Evolutionary conservation across 75 land plant species (phyloP).

Genomic region (Cunninghamia lanceolata): DNA sequence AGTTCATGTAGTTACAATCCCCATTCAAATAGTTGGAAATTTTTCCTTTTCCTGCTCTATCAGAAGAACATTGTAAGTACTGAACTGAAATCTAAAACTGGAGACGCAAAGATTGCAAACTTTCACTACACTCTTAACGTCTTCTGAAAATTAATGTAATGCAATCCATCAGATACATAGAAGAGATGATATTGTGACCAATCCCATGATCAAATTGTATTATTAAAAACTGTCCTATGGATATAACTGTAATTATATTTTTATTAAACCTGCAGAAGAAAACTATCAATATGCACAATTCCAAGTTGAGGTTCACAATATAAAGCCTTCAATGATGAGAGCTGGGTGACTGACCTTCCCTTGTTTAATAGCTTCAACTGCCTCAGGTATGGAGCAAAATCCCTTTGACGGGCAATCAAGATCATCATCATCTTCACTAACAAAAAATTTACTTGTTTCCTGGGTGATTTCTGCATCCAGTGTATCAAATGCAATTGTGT

Average conservation of each 20-base stretch:
- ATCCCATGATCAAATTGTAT: neutral
- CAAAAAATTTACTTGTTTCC: constrained; percentile 18
- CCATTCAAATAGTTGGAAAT: neutral
- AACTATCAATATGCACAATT: neutral
- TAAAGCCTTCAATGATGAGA: neutral
- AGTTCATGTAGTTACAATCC: neutral
- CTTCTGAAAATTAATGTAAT: neutral
- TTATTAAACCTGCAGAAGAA: neutral
- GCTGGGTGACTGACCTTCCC: constrained; percentile 58
- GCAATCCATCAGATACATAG: neutral
- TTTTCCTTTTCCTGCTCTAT: neutral
- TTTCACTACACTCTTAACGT: neutral
- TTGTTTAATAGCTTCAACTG: constrained; percentile 66
- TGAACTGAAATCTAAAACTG: neutral
- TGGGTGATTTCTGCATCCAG: constrained; percentile 18
- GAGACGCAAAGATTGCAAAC: neutral
- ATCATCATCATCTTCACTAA: constrained; percentile 42
- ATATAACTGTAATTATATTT: neutral
- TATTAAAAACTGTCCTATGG: neutral
- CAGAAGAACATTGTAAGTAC: neutral
- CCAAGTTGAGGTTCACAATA: constrained; percentile 1
- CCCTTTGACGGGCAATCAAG: constrained; percentile 57
- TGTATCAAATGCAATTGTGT: constrained; percentile 21
- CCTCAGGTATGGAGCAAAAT: constrained; percentile 65
- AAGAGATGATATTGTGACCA: neutral